Percentiles rank a stretch among this genome's conserved stretches.
phyloP scores from a whole-genome alignment of 169 alveolate genomes.

The Plasmodium vivax region DNA sequence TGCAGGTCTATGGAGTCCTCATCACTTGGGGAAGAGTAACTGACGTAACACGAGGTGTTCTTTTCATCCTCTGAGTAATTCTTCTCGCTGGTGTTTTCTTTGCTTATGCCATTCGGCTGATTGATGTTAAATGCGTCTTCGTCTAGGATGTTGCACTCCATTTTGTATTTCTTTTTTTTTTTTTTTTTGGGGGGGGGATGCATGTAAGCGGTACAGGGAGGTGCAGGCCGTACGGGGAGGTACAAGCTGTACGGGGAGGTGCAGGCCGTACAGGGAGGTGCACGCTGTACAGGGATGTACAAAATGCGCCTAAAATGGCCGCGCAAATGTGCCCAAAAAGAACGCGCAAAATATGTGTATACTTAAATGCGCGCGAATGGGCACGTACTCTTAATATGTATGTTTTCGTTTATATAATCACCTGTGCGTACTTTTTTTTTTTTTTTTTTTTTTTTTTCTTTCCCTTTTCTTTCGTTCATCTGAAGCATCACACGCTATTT shows the following conservation, averaged over 20 bases:
- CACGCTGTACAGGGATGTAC: no score
- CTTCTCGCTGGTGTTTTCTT: constrained; percentile 29
- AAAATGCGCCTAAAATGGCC: neutral
- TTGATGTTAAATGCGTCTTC: constrained; percentile 8
- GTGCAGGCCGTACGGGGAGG: neutral
- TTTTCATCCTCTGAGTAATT: constrained; percentile 61
- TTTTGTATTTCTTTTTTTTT: constrained; percentile 7
- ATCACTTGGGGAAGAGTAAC: constrained; percentile 45
- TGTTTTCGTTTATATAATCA: neutral
- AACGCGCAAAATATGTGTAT: neutral
- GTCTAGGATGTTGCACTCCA: constrained; percentile 43
- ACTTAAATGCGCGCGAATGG: neutral
- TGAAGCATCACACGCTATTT: neutral
- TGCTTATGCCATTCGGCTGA: neutral
- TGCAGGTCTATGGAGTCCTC: constrained; percentile 55
- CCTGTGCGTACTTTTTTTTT: neutral
- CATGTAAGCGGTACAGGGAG: neutral
- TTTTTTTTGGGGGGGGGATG: neutral
- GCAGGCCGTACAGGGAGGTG: no score
- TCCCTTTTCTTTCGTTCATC: neutral
- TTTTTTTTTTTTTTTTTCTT: neutral
- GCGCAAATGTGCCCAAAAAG: neutral
- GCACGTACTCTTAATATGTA: neutral
- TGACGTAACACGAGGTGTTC: constrained; percentile 54
- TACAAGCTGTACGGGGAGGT: no score